Base-by-base conservation (phyloP, 306 rosid species). In the Quercus aquifolioides region DNA sequence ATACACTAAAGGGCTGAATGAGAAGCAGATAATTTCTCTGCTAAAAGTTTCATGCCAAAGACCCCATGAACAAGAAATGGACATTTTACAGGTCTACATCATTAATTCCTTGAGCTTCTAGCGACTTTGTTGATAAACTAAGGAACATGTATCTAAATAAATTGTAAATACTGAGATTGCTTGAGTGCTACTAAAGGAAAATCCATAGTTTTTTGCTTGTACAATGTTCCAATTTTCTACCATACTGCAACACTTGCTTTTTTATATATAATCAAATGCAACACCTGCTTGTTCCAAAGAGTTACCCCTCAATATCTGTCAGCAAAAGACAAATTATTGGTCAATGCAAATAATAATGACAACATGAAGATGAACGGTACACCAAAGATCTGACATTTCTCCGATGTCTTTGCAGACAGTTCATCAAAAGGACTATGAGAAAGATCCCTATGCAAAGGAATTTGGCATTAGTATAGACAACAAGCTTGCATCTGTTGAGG, bases 41-140 rank as follows among this genome's bases (percentile, higher is more conserved):
- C 83, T 85, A 11, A 85, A 81, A 71, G 85, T 85, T 78, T 85
- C 88, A 56, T 85, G 88, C 84, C 88, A 85, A 51, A 78, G 88
- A 71, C 88, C 88, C 68, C 85, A 81, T 19, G 88, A 81, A 75
- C 85, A 81, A 49, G 88, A 85, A 75, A 57, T 75, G 69, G 88
- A 85, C 73, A 81, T 85, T 78, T 72, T 85, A 1, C 78, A 85
- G 88, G 88, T 85, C 80, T 13, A 72, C 28, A 54, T 64, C 28
- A 54, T 64, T 49, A 30, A 77, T 73, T 55, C 79, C 77, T 63
- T 41, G 10, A 9, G 49, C 11, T 41, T 41, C 12, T 41, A 41
- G 49, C 49, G 49, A 41, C 49, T 41, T 41, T 41, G 8, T 41
- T 41, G 10, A 41, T 41, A 41, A 41, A 41, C 12, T 41, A 9